phyloP scores from a whole-genome alignment of 331 rosid genomes.

The Quercus tomentella region DNA sequence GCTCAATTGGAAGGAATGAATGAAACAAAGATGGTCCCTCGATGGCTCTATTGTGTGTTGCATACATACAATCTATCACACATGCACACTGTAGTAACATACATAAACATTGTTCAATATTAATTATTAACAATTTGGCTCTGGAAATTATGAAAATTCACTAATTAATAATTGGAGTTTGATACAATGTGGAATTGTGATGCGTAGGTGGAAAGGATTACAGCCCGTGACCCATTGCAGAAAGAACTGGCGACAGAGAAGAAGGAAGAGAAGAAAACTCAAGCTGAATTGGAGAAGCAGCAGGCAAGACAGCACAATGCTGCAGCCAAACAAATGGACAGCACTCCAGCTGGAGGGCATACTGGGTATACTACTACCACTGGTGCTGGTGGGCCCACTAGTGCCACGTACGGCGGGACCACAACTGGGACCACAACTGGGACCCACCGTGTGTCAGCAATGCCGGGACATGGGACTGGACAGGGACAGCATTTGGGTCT shows the following conservation, averaged over 20 bases:
- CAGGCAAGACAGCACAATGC: constrained; percentile 46
- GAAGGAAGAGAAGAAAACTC: constrained; percentile 26
- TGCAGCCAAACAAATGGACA: background rate
- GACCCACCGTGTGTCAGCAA: constrained; percentile 29
- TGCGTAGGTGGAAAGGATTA: constrained; percentile 45
- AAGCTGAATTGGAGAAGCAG: constrained; percentile 51
- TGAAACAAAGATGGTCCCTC: no score
- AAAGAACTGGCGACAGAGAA: constrained; percentile 44
- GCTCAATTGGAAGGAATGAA: no score
- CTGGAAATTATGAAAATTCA: no score
- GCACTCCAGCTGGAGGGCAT: background rate
- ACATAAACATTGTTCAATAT: no score
- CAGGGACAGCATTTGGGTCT: background rate
- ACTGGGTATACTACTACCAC: background rate
- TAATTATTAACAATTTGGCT: no score
- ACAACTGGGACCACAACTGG: constrained; percentile 27
- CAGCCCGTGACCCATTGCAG: constrained; percentile 41
- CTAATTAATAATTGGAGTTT: no score
- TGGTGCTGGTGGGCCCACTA: background rate
- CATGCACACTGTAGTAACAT: no score
- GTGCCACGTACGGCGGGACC: constrained; percentile 22
- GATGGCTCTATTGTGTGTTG: no score
- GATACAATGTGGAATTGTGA: background rate
- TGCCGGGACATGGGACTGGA: constrained; percentile 46
- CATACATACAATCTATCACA: no score